Evolutionary conservation across 1,284 basidiomycete species (phyloP).

Genomic region (Stygiomarasmius scandens): DNA sequence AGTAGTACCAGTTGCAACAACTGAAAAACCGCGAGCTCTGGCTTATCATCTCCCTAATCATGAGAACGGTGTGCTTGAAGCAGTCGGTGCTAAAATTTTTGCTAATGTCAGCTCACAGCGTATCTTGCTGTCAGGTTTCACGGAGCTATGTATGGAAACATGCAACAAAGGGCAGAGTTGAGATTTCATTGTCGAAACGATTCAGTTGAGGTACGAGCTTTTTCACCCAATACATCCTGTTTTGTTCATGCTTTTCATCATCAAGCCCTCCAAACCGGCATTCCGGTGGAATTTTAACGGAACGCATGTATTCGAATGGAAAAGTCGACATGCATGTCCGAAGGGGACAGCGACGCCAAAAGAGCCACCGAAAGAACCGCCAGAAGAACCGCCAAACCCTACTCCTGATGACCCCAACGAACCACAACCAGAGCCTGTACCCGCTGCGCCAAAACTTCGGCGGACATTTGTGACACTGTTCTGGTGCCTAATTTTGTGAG

Average conservation of each 20-base stretch:
- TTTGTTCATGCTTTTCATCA: neutral
- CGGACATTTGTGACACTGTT: neutral
- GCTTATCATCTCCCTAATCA: no score
- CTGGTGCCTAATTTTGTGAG: neutral
- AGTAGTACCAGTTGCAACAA: slow-evolving; percentile 42
- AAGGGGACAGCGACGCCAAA: neutral
- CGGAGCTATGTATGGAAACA: no score
- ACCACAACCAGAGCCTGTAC: neutral
- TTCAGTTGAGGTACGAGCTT: slow-evolving; percentile 29
- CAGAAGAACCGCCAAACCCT: no score
- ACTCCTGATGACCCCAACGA: neutral
- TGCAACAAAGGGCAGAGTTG: no score
- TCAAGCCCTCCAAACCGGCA: slow-evolving; percentile 31
- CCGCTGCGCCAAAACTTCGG: neutral
- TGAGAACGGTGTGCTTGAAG: neutral
- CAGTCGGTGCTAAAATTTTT: neutral
- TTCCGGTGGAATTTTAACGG: slow-evolving; percentile 33
- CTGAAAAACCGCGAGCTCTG: neutral
- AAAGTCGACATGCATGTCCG: slow-evolving; percentile 32
- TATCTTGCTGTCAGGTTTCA: no score
- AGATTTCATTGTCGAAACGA: slow-evolving; percentile 41
- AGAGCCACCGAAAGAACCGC: neutral
- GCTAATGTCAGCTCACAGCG: no score
- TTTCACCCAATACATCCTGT: neutral
- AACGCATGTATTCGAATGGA: slow-evolving; percentile 36